Evolutionary conservation across 768 basidiomycete species (phyloP), one percentile per base, ranked within the genome.

Genomic region (Russula vinacea): DNA sequence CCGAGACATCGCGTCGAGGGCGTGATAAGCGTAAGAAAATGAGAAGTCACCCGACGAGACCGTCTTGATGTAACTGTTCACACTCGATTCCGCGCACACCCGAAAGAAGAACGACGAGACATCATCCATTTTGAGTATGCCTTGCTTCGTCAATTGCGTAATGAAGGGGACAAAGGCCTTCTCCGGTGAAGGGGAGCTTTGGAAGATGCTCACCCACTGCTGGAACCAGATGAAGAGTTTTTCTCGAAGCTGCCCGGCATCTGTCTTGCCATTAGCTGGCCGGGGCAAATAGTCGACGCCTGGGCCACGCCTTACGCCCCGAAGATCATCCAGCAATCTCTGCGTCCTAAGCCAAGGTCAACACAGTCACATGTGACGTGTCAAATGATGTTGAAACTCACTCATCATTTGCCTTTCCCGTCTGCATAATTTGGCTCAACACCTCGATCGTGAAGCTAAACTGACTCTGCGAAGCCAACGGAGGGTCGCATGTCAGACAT

Each of bases 61-160:
- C 69, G 84, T 86, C 73, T 91, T 87, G 74, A 86, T 76, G 77
- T 95, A 98, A 73, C 85, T 88, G 73, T 86, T 91, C 73, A 98
- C 89, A 68, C 94, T 92, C 39, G 93, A 87, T 75, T 98, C 95
- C 62, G 94, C 90, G 72, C 95, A 98, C 45, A 98, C 95, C 11
- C 97, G 86, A 85, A 98, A 99, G 82, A 99, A 99, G 72, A 98
- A 92, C 4, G 93, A 94, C 5, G 97, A 98, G 10, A 93, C 82
- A 66, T 99, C 95, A 72, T 99, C 97, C 37, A 92, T 89, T 71
- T 94, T 95, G 70, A 99, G 78, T 64, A 99, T 95, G 56, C 94
- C 95, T 77, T 98, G 93, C 75, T 95, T 95, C 51, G 93, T 95
- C 60, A 99, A 80, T 71, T 94, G 90, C n/a, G 92, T 95, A 76